A percentile compares a stretch with the other conserved stretches of the same genome.
These are phyloP conservation scores for Apocynum venetum DNA, from an alignment of 257 asterid genomes.

Conservation along the genomic window DNA sequence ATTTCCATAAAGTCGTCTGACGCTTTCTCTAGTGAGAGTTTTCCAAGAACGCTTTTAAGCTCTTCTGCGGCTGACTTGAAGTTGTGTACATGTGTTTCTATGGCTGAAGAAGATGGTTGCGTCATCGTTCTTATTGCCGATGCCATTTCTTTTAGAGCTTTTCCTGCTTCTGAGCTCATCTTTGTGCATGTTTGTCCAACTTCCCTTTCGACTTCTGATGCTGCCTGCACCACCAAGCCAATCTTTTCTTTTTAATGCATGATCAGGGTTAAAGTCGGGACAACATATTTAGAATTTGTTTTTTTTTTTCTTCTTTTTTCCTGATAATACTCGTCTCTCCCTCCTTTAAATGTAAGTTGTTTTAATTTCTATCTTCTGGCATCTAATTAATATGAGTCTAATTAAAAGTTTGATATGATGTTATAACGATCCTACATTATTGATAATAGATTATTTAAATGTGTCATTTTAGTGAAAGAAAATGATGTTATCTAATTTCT, in stretches of 20 bases:
- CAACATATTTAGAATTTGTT: too few species aligned
- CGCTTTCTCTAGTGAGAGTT: slow-evolving; percentile 1
- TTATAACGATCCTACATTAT: too few species aligned
- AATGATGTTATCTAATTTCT: too few species aligned
- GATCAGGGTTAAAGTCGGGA: too few species aligned
- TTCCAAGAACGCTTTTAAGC: slow-evolving; percentile 24
- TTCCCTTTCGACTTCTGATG: slow-evolving; percentile 28
- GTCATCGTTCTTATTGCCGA: slow-evolving; percentile 37
- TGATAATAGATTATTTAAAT: too few species aligned
- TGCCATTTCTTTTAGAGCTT: slow-evolving; percentile 40
- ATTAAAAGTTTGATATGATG: too few species aligned
- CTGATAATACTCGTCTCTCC: too few species aligned
- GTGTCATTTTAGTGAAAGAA: too few species aligned
- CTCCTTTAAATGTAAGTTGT: too few species aligned
- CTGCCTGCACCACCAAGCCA: slow-evolving; percentile 21
- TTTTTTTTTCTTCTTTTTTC: too few species aligned
- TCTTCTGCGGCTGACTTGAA: slow-evolving; percentile 36
- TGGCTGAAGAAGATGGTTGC: slow-evolving; percentile 20
- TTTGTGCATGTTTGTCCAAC: slow-evolving; percentile 36
- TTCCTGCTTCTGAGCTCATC: slow-evolving; percentile 51
- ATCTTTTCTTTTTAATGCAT: background rate
- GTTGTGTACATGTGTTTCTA: slow-evolving; percentile 22
- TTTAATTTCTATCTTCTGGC: too few species aligned
- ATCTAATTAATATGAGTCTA: too few species aligned
- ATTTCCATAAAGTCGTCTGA: slow-evolving; percentile 32